Percentiles rank a stretch among this genome's conserved stretches.
Conservation (phyloP, 2,329 filamentous ascomycete species). For the Ophiostoma quercus region DNA sequence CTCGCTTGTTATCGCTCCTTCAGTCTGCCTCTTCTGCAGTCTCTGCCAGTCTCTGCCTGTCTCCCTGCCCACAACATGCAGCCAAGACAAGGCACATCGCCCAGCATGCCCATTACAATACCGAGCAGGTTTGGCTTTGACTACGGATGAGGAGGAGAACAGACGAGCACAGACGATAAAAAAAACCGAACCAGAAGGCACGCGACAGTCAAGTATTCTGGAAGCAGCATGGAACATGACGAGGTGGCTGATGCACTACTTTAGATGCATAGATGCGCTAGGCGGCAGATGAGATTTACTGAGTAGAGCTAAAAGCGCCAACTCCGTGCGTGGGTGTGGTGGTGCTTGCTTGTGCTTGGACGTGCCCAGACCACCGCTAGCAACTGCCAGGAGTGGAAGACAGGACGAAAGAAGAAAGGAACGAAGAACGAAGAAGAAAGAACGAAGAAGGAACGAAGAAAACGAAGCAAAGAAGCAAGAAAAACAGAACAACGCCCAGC, state of each 20-base stretch:
- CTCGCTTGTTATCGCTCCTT: not conserved
- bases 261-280: not conserved
- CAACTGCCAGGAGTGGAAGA: not conserved
- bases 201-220: not conserved
- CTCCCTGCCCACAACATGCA: not conserved
- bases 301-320: not conserved
- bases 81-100: not conserved
- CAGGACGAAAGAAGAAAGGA: not conserved
- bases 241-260: not conserved
- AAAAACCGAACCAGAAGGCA: not conserved
- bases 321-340: not conserved
- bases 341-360: no score
- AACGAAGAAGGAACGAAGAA: not conserved
- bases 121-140: not conserved
- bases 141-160: not conserved
- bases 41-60: not conserved
- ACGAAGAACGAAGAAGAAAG: not conserved
- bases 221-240: slow-evolving; percentile 5
- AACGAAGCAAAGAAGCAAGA: not conserved
- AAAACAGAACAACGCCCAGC: not conserved
- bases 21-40: not conserved
- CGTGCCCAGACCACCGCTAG: not conserved
- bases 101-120: slow-evolving; percentile 1
- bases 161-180: not conserved
- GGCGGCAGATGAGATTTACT: not conserved